Conservation (phyloP, 225 moss, liverwort and hornwort genomes). For the Marchantia polymorpha region DNA sequence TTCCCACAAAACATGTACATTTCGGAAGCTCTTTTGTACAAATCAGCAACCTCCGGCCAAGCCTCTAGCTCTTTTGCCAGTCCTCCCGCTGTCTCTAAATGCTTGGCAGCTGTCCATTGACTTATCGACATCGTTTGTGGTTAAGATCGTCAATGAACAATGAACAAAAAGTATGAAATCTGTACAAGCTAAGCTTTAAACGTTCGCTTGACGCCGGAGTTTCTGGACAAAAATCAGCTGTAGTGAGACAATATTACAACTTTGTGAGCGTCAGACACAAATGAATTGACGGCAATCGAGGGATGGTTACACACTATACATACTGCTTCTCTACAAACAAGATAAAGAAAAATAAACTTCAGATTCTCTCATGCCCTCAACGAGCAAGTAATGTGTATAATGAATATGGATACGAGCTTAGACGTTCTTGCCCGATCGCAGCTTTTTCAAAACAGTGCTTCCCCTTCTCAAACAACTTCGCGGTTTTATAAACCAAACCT, state of each 20-base stretch:
- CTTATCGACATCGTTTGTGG: conserved; percentile 38
- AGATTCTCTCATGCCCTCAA: background rate
- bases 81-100: conserved; percentile 82
- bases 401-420: conserved; percentile 75
- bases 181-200: background rate
- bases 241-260: background rate
- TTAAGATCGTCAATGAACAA: conserved; percentile 39
- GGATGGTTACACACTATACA: too few relatives aligned
- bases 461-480: conserved; percentile 60
- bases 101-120: conserved; percentile 92
- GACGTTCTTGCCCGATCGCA: conserved; percentile 81
- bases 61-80: conserved; percentile 79
- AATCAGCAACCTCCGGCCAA: conserved; percentile 59
- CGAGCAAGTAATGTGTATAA: background rate
- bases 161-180: background rate
- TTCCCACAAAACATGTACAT: conserved; percentile 77
- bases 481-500: conserved; percentile 66
- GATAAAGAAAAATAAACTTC: background rate
- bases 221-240: background rate
- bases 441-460: conserved; percentile 88
- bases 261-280: background rate
- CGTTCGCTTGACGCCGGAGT: background rate
- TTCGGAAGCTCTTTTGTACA: conserved; percentile 74
- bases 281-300: background rate
- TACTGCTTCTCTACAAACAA: background rate